Percentiles rank a stretch among this genome's conserved stretches.
Evolutionary conservation across 31 red algal genomes (phyloP).

Genomic region (Asparagopsis taxiformis): DNA sequence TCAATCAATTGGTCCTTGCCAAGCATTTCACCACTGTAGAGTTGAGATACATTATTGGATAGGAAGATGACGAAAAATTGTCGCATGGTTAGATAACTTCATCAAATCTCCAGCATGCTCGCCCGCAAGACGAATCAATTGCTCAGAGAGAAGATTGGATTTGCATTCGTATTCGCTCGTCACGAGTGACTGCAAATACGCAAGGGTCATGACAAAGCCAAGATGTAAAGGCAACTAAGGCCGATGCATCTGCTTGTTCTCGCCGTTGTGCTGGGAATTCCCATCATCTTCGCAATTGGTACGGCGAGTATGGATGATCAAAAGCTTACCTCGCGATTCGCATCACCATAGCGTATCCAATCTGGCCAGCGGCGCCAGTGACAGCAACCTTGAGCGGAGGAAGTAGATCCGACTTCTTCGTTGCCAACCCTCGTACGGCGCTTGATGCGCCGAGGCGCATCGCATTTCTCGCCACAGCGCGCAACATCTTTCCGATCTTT

Average conservation of each 20-base stretch:
- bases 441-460: constrained; percentile 26
- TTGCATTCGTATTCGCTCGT: no score
- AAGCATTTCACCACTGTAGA: constrained; percentile 86
- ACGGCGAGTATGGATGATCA: not conserved
- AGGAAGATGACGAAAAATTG: not conserved
- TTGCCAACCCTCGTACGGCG: constrained; percentile 32
- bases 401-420: constrained; percentile 42
- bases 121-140: no score
- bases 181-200: no score
- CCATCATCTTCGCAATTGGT: not conserved
- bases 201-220: no score
- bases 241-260: no score
- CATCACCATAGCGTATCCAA: constrained; percentile 92
- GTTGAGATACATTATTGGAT: not conserved
- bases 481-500: constrained; percentile 31
- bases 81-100: not conserved
- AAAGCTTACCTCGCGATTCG: constrained; percentile 84
- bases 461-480: constrained; percentile 15
- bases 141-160: no score
- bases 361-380: constrained; percentile 97
- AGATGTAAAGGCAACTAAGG: no score
- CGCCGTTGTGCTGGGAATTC: no score
- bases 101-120: no score
- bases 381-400: constrained; percentile 92
- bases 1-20: constrained; percentile 88